Conservation (phyloP, 1,139 yeast species). For the Candida sp. region DNA sequence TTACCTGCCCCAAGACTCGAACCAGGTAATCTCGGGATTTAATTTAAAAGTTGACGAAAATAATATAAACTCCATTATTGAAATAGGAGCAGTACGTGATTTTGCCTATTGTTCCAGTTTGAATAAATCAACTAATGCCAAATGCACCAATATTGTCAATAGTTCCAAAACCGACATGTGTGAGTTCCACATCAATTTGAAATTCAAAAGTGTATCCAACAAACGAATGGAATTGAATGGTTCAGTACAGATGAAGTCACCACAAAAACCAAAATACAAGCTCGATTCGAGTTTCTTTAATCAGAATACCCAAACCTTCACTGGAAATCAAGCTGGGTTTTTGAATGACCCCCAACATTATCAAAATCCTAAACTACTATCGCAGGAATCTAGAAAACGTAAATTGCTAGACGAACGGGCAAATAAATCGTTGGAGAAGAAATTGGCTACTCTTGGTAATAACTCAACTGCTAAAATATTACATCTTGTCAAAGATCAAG, state of each 20-base stretch:
- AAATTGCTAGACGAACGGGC: slow-evolving; percentile 29
- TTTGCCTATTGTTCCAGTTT: slow-evolving; percentile 65
- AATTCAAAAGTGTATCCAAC: slow-evolving; percentile 50
- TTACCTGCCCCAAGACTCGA: slow-evolving; percentile 4
- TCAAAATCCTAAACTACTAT: slow-evolving; percentile 44
- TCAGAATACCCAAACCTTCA: slow-evolving; percentile 22
- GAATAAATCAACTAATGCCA: slow-evolving; percentile 36
- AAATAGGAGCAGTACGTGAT: slow-evolving; percentile 70
- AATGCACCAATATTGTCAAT: slow-evolving; percentile 63
- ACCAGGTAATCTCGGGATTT: slow-evolving; percentile 37
- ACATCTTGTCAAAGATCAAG: slow-evolving; percentile 18
- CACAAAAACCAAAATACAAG: slow-evolving; percentile 20
- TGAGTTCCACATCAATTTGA: slow-evolving; percentile 65
- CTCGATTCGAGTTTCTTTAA: slow-evolving; percentile 12
- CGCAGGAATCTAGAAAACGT: slow-evolving; percentile 30
- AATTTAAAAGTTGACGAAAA: slow-evolving; percentile 52
- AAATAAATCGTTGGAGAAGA: slow-evolving; percentile 31
- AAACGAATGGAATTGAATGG: slow-evolving; percentile 76
- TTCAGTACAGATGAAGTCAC: slow-evolving; percentile 43
- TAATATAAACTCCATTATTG: slow-evolving; percentile 52
- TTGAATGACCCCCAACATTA: slow-evolving; percentile 23
- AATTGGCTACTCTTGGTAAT: slow-evolving; percentile 17
- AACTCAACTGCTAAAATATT: slow-evolving; percentile 14
- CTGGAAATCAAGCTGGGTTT: slow-evolving; percentile 8
- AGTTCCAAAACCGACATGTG: slow-evolving; percentile 53